Conservation (phyloP, 1,139 yeast species). For the Lipomyces yarrowii region DNA sequence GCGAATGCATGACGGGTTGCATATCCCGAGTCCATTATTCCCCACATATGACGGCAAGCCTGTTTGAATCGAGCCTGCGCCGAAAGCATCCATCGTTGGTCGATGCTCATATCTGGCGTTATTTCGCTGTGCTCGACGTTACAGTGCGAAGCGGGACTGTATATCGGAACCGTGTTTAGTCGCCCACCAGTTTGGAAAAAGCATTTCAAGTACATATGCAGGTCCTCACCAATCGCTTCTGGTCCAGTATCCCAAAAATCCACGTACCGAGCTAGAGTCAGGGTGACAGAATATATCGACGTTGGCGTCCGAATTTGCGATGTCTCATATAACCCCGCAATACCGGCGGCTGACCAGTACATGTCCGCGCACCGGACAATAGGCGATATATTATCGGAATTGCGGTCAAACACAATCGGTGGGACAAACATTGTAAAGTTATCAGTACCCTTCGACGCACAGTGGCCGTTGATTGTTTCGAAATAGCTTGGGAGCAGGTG, state of each 20-base stretch:
- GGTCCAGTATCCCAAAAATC: constrained; percentile 34
- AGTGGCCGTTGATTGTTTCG: constrained; percentile 10
- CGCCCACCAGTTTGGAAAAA: constrained; percentile 27
- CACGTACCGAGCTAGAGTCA: constrained; percentile 26
- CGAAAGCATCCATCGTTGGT: constrained; percentile 18
- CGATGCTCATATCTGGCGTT: neutral
- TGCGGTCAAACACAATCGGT: constrained; percentile 32
- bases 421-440: constrained; percentile 25
- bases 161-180: constrained; percentile 24
- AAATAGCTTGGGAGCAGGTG: constrained; percentile 29
- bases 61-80: constrained; percentile 27
- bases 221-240: constrained; percentile 32
- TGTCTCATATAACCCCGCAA: constrained; percentile 28
- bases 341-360: constrained; percentile 33
- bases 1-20: constrained; percentile 19
- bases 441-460: neutral
- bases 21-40: constrained; percentile 31
- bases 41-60: constrained; percentile 35
- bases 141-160: constrained; percentile 32
- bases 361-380: constrained; percentile 32
- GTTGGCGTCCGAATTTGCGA: constrained; percentile 30
- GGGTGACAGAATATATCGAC: constrained; percentile 29
- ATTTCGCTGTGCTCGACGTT: constrained; percentile 23
- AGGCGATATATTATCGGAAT: constrained; percentile 28
- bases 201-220: constrained; percentile 32